These are phyloP conservation scores for Trametes coccinea DNA, from an alignment of 768 basidiomycete genomes.

Conservation along the genomic window DNA sequence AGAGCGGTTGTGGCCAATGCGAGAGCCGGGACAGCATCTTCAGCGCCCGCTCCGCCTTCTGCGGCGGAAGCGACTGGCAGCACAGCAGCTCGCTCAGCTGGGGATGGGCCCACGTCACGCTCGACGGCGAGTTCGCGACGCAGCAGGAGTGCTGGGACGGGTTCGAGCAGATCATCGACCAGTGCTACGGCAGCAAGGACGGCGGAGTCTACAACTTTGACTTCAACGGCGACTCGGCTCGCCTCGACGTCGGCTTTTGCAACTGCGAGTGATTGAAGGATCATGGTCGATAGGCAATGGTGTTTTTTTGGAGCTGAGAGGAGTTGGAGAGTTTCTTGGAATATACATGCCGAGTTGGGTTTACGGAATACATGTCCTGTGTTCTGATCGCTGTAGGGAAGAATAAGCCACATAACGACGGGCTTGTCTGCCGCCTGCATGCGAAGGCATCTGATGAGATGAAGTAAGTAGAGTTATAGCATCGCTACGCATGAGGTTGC, in stretches of 20 bases:
- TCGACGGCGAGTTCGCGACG: not conserved
- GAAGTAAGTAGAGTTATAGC: too few relatives aligned
- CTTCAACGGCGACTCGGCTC: not conserved
- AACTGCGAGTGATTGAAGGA: not conserved
- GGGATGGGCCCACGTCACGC: not conserved
- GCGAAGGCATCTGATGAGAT: too few relatives aligned
- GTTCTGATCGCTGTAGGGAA: too few relatives aligned
- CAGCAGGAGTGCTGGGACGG: conserved; percentile 3
- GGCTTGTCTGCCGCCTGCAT: too few relatives aligned
- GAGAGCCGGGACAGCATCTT: not conserved
- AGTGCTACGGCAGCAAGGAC: conserved; percentile 3
- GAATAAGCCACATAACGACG: too few relatives aligned
- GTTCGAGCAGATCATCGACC: conserved; percentile 1
- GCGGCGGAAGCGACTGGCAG: not conserved
- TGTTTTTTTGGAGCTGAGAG: too few relatives aligned
- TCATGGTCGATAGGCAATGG: too few relatives aligned
- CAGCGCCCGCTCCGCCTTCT: not conserved
- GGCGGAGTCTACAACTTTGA: not conserved
- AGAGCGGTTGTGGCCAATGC: not conserved
- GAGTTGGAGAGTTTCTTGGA: too few relatives aligned
- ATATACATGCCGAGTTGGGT: too few relatives aligned
- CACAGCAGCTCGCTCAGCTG: not conserved
- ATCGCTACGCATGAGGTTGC: too few relatives aligned
- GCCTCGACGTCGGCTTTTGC: conserved; percentile 4
- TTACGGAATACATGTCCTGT: too few relatives aligned